Evolutionary conservation across 1,284 basidiomycete species (phyloP).

Genomic region (Puccinia novopanici): DNA sequence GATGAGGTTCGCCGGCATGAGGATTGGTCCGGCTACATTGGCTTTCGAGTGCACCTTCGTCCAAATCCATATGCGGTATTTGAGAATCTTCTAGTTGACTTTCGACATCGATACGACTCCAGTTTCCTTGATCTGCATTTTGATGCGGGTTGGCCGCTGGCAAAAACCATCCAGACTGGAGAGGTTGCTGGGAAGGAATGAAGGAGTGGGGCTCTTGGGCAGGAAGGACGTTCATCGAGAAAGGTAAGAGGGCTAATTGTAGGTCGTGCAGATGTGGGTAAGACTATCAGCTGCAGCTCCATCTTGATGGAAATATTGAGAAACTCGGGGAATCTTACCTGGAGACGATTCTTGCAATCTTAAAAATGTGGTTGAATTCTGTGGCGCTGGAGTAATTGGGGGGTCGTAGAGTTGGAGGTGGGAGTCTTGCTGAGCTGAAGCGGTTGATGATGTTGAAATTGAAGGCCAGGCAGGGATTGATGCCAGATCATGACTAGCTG

Average conservation of each 20-base stretch:
- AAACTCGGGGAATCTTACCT: not conserved
- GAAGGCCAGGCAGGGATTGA: too few species aligned
- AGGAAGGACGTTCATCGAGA: too few species aligned
- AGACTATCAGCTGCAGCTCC: too few species aligned
- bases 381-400: not conserved
- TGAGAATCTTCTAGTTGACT: not conserved
- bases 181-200: too few species aligned
- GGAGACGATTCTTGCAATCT: not conserved
- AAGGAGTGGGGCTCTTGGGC: too few species aligned
- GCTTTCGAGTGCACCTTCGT: not conserved
- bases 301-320: too few species aligned
- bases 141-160: too few species aligned
- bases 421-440: not conserved
- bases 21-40: not conserved
- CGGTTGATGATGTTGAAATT: not conserved
- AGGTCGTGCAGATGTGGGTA: too few species aligned
- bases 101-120: too few species aligned
- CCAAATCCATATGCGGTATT: not conserved
- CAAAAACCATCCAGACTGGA: too few species aligned
- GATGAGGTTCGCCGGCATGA: not conserved
- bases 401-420: not conserved
- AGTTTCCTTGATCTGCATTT: too few species aligned
- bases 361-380: not conserved
- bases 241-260: not conserved
- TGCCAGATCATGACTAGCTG: not conserved